Base-by-base conservation (phyloP, 345 rosid genomes). In the Microthlaspi erraticum region DNA sequence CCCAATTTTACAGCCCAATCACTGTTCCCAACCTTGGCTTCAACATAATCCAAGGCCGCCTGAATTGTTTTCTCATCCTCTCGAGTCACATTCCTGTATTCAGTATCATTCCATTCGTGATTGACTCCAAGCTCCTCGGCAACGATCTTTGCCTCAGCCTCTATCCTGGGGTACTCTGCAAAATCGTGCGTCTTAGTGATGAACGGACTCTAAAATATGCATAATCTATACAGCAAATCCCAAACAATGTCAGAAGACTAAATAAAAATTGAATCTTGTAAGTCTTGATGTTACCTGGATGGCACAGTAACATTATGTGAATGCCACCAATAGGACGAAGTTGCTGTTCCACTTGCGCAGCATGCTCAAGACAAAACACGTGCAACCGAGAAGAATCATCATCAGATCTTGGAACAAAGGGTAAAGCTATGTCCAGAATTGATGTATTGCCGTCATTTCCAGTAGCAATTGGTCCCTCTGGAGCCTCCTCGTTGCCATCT, bases 1-100 rank as follows among this genome's bases (percentile, higher is more conserved):
- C 97, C 98, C 53, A 94, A 73, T 81, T 94, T 94, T 11, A 87
- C 98, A 34, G 97, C 82, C 99, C 99, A 91, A 77, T 92, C 99
- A 53, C 96, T 87, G 74, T 83, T 87, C 37, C 86, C 96, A 59
- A 89, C 90, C 50, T 82, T 83, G 38, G 91, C 85, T 81, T 88
- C 96, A 77, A 87, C 97, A 61, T 86, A 82, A 77, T 84, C 91
- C 73, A 89, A 77, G 17, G 92, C 93, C 20, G 78, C 77, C 50
- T 78, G 87, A 45, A 94, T 90, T 63, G 81, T 79, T 70, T 76
- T 81, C 72, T 89, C 85, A 16, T 94, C 99, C 66, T 89, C 93
- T 77, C 62, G 77, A 29, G 81, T 77, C 38, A 96, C 87, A 78
- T 77, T 78, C 73, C 80, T 72, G 77, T 85, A 94, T n/a, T 76